Base-by-base conservation (phyloP, 352 stramenopile species). In the Phytophthora palmivora region DNA sequence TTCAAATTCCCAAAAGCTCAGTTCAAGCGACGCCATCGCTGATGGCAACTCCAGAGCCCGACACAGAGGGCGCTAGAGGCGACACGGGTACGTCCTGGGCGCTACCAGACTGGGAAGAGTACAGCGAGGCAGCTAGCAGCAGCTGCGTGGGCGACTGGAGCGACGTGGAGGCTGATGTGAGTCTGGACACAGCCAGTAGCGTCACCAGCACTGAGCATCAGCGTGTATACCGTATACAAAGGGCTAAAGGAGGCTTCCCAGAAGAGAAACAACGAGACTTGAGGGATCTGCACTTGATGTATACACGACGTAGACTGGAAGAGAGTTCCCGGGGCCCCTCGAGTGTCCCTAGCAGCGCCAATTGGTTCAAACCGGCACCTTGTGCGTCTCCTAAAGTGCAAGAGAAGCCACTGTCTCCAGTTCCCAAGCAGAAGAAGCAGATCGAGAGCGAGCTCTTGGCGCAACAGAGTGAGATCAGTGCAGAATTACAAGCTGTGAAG, bases 61-160 rank as follows among this genome's bases (percentile, higher is more conserved):
- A 42, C 22, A 34, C 30, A 7, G 57, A 58, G 8, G 49, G 10
- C 42, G 43, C 18, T 52, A 51, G 45, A 37, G 46, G 34, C 34
- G 48, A 56, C 39, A 18, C 18, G 5, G 42, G 24, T 12, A 38
- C 38, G 16, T 46, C 48, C 33, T 90, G 80, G 80, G 58, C 62
- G 39, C 67, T 90, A 3, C 80, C 78, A 4, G 58, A 80, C 56
- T 90, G 80, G 80, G 78, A 87, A 18, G 67, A 68, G 55, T 85
- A 78, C 51, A 87, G 75, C 39, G 76, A 83, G 16, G 71, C 63
- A 21, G 51, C 59, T 8, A 37, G 36, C 6, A 85, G 63, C 30
- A 63, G 51, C 38, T 51, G 63, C 32, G 46, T 37, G 14, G 58
- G 34, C 14, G 50, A 52, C 36, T 78, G 70, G 65, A 78, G 70